phyloP scores from a whole-genome alignment of 1,139 yeast species.

The Candida tunisiensis region DNA sequence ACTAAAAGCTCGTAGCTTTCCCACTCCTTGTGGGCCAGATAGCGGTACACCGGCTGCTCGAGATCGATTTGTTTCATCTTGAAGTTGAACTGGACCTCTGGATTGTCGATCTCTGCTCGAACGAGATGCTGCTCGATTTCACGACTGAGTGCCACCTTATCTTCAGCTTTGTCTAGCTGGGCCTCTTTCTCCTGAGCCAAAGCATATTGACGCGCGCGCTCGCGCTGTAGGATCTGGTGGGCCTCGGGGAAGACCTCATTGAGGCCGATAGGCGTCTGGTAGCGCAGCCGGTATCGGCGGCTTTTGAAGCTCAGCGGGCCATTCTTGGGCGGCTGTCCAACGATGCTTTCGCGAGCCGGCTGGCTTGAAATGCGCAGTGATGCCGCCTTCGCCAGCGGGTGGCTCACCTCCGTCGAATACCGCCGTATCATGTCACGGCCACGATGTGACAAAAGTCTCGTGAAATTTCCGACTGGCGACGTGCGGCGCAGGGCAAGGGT shows the following conservation, averaged over 20 bases:
- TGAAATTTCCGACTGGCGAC: too few relatives aligned
- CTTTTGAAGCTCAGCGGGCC: constrained; percentile 35
- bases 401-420: too few relatives aligned
- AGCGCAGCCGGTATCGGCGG: constrained; percentile 29
- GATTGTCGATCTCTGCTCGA: constrained; percentile 54
- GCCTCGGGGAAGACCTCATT: constrained; percentile 62
- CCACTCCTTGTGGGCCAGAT: constrained; percentile 57
- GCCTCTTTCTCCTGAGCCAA: constrained; percentile 15
- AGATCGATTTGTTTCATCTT: constrained; percentile 37
- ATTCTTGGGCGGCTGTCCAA: constrained; percentile 18
- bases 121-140: constrained; percentile 17
- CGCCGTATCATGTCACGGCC: too few relatives aligned
- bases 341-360: constrained; percentile 15
- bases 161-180: constrained; percentile 6
- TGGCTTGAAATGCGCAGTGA: constrained; percentile 14
- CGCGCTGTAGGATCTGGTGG: constrained; percentile 37
- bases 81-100: constrained; percentile 65
- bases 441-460: too few relatives aligned
- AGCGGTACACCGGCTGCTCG: constrained; percentile 63
- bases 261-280: constrained; percentile 51
- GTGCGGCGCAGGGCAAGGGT: too few relatives aligned
- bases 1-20: constrained; percentile 46
- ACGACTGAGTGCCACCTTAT: constrained; percentile 1
- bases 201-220: constrained; percentile 17
- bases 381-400: too few relatives aligned